Base-by-base conservation (phyloP, 2,329 filamentous ascomycete genomes). In the Paecilomyces sp. region DNA sequence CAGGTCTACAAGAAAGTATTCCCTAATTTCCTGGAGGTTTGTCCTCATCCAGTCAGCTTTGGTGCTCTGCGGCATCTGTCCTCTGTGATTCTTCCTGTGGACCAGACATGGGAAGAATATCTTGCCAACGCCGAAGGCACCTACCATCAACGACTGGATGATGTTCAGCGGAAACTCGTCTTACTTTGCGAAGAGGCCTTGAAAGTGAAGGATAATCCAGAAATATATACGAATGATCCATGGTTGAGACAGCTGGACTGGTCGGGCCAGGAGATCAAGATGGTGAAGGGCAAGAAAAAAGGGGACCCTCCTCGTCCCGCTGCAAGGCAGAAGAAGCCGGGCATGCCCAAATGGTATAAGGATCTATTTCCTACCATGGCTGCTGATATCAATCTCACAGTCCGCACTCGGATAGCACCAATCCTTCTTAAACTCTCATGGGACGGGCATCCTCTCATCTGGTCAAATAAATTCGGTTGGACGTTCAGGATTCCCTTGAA, bases 31-130 rank as follows among this genome's bases (percentile, higher is more conserved):
- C 79, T 97, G 22, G 82, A 91, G 53, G 90, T 90, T 28, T 99
- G 94, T 70, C 94, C 94, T 0, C 95, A 99, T 74, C 94, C 94
- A 0, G 94, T 99, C 68, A 97, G 92, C 75, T 99, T 99, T 69
- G 93, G 91, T 2, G 94, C 94, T 1, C 81, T 99, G 18, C 85
- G 94, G 15, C 94, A 97, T 72, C 82, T 99, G n/a, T 92, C 92
- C 0, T 89, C 92, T 0, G 92, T 96, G 64, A 96, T 97, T 55
- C 79, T 99, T 7, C 94, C 94, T 0, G 89, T 97, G 53, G 86
- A 97, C 72, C 85, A 88, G 67, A 87, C 89, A 0, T 99, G 95
- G 95, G 85, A 93, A 61, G 79, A 85, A 1, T 99, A 99, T 70
- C 81, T 97, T 53, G 78, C 83, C 11, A 93, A 89, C 60, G 88